Evolutionary conservation across 2,329 filamentous ascomycete species (phyloP).

Genomic region (Emergomyces africanus): DNA sequence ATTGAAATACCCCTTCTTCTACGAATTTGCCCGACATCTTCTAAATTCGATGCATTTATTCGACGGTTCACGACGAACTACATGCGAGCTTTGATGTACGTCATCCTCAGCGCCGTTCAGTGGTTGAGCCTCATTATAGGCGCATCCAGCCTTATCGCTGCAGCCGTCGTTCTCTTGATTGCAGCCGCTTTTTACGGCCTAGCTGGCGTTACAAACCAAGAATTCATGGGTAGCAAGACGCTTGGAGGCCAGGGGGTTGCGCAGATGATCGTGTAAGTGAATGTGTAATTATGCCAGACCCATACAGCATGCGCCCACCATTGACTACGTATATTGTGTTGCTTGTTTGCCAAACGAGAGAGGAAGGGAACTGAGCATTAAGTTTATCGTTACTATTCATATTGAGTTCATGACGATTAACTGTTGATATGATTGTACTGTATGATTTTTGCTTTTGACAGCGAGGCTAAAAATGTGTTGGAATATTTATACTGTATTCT

Average conservation of each 20-base stretch:
- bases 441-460: neutral
- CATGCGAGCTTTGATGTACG: slow-evolving; percentile 84
- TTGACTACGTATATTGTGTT: neutral
- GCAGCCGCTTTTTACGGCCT: slow-evolving; percentile 63
- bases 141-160: slow-evolving; percentile 67
- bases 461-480: neutral
- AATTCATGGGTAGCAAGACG: slow-evolving; percentile 64
- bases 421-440: neutral
- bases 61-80: slow-evolving; percentile 92
- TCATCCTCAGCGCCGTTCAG: slow-evolving; percentile 65
- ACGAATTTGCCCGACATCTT: slow-evolving; percentile 91
- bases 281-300: neutral
- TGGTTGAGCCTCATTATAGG: slow-evolving; percentile 62
- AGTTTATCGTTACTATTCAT: neutral
- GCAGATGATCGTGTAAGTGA: slow-evolving; percentile 79
- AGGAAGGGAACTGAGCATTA: neutral
- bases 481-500: neutral
- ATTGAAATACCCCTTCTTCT: slow-evolving; percentile 88
- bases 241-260: slow-evolving; percentile 86
- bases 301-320: neutral
- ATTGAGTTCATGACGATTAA: neutral
- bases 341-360: neutral
- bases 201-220: slow-evolving; percentile 32
- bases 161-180: slow-evolving; percentile 66
- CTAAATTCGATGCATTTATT: slow-evolving; percentile 77